A percentile compares a stretch with the other conserved stretches of the same genome.
phyloP scores from a whole-genome alignment of 2,329 filamentous ascomycete species.

The Grosmannia penicillata region DNA sequence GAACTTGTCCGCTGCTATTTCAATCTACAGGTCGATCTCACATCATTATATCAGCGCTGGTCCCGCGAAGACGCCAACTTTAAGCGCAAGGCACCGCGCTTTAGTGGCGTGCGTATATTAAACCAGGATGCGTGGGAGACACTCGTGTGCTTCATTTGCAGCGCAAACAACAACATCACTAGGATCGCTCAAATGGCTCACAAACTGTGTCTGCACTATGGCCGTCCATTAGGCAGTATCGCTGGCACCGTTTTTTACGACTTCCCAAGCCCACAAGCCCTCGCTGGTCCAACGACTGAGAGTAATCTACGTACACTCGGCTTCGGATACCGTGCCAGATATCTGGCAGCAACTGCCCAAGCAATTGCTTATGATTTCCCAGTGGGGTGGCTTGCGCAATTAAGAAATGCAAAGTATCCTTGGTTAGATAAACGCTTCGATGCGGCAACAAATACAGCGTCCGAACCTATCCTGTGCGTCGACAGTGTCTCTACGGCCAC shows the following conservation, averaged over 20 bases:
- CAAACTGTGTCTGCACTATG: conserved; percentile 80
- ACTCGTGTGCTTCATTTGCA: conserved; percentile 89
- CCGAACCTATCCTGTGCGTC: too few species aligned
- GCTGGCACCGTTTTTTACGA: conserved; percentile 36
- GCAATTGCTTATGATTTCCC: conserved; percentile 56
- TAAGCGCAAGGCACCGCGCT: conserved; percentile 69
- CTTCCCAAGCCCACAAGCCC: conserved; percentile 21
- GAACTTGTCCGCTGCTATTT: conserved; percentile 71
- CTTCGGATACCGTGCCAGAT: conserved; percentile 90
- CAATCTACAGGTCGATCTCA: conserved; percentile 66
- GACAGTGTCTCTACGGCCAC: too few species aligned
- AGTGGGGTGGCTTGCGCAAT: conserved; percentile 56
- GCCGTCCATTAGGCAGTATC: conserved; percentile 56
- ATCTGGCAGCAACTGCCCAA: conserved; percentile 72
- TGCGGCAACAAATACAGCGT: neutral
- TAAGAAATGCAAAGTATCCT: conserved; percentile 68
- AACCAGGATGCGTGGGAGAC: conserved; percentile 95
- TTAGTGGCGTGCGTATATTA: conserved; percentile 81
- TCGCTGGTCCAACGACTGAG: conserved; percentile 67
- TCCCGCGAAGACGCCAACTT: conserved; percentile 77
- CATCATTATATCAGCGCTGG: conserved; percentile 73
- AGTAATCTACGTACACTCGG: conserved; percentile 65
- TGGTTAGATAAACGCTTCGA: too few species aligned
- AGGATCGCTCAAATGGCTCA: conserved; percentile 94
- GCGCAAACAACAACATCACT: conserved; percentile 95